phyloP scores from a whole-genome alignment of 2,329 filamentous ascomycete species.

The Botrytis hyacinthi region DNA sequence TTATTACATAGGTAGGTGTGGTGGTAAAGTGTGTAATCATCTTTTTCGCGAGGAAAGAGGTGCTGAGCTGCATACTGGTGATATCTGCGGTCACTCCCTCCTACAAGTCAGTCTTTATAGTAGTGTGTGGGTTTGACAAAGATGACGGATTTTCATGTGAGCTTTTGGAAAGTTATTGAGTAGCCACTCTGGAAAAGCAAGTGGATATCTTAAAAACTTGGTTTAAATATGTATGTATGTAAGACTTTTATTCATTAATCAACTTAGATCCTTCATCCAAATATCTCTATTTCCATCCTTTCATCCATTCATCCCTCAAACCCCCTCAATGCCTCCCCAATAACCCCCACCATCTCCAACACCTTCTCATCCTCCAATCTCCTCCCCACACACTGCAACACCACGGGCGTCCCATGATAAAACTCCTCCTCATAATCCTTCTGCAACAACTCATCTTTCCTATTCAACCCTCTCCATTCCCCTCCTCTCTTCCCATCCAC shows the following conservation, averaged over 20 bases:
- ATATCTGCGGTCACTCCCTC: background rate
- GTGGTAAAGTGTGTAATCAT: no score
- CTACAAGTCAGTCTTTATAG: background rate
- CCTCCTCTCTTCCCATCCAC: conserved; percentile 36
- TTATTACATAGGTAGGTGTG: no score
- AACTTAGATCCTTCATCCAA: background rate
- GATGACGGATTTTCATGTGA: background rate
- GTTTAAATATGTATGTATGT: background rate
- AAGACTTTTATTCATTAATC: background rate
- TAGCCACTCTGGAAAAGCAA: background rate
- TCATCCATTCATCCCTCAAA: no score
- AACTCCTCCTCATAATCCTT: conserved; percentile 38
- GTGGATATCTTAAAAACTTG: background rate
- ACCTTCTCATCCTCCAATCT: conserved; percentile 38
- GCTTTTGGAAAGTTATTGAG: background rate
- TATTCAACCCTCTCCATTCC: conserved; percentile 34
- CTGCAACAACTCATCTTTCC: conserved; percentile 33
- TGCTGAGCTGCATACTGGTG: background rate
- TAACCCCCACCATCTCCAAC: conserved; percentile 41
- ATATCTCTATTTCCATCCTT: background rate
- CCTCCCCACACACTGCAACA: conserved; percentile 36
- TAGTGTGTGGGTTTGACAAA: rapidly evolving
- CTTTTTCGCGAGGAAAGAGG: no score
- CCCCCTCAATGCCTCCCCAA: conserved; percentile 38
- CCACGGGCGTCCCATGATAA: conserved; percentile 37